phyloP scores from a whole-genome alignment of 192 early-diverging fungal genomes.

The Coemansia sp. region DNA sequence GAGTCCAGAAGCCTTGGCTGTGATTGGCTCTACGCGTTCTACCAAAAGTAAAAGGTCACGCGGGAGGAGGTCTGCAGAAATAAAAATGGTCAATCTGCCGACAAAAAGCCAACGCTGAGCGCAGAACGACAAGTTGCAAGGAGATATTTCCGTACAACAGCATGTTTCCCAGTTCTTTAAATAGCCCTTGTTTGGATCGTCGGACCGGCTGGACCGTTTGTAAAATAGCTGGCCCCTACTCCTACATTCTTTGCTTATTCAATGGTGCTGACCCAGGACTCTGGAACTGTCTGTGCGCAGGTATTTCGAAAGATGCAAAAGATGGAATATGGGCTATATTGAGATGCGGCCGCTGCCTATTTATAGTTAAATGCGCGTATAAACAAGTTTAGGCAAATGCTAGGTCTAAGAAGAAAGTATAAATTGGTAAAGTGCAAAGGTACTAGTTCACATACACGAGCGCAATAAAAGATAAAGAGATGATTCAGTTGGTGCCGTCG shows the following conservation, averaged over 20 bases:
- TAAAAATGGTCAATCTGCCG: background rate
- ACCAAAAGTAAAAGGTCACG: constrained; percentile 1
- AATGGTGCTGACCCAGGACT: background rate
- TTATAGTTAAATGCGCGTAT: constrained; percentile 1
- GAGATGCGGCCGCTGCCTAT: background rate
- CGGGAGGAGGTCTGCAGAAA: background rate
- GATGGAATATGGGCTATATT: background rate
- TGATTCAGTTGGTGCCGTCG: background rate
- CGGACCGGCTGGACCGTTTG: background rate
- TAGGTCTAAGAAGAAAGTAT: background rate
- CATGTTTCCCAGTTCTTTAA: background rate
- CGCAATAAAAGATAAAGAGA: background rate
- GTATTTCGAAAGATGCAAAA: background rate
- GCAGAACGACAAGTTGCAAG: background rate
- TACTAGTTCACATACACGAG: background rate
- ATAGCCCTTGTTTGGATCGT: background rate
- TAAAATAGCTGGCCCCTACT: background rate
- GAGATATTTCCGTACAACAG: background rate
- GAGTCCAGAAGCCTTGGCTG: background rate
- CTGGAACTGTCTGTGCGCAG: background rate
- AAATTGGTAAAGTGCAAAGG: background rate
- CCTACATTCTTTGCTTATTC: background rate
- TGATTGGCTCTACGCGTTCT: constrained; percentile 5
- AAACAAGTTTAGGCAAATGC: background rate
- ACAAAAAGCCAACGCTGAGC: background rate